A percentile compares a stretch with the other conserved stretches of the same genome.
These are phyloP conservation scores for Kwoniella sp. DNA, from an alignment of 768 basidiomycete genomes.

Conservation along the genomic window DNA sequence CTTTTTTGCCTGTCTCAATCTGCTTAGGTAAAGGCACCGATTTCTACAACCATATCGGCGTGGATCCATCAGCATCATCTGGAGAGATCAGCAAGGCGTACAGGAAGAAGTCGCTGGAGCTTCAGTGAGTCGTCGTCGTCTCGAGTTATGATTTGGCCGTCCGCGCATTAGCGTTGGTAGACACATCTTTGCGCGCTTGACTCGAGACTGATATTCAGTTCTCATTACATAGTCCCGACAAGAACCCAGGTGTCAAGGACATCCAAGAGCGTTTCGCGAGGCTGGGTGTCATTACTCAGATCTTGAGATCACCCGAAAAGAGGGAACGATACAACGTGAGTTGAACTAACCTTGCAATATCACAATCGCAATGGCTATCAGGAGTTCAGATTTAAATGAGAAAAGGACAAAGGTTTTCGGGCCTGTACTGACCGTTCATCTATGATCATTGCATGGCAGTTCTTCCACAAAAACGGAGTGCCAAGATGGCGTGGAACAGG, in stretches of 20 bases:
- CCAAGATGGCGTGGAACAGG: constrained; percentile 95
- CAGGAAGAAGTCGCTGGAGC: constrained; percentile 80
- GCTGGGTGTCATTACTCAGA: constrained; percentile 79
- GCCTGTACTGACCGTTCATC: not conserved
- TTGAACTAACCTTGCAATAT: no score
- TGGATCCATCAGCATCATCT: constrained; percentile 67
- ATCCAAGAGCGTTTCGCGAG: constrained; percentile 89
- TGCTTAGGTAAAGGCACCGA: constrained; percentile 76
- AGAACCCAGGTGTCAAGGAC: constrained; percentile 81
- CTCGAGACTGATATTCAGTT: not conserved
- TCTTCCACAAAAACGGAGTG: constrained; percentile 95
- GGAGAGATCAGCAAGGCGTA: constrained; percentile 85
- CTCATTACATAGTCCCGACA: constrained; percentile 73
- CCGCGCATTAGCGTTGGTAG: no score
- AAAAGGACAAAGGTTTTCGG: no score
- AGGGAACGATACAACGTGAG: constrained; percentile 69
- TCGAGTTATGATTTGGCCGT: no score
- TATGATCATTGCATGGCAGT: constrained; percentile 38
- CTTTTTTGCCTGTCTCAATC: not conserved
- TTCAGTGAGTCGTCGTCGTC: constrained; percentile 71
- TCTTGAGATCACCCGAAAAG: constrained; percentile 73
- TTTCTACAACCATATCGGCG: constrained; percentile 92
- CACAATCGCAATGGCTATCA: no score
- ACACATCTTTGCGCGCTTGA: not conserved
- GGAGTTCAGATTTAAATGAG: no score